Conservation (phyloP, 805 yeast genomes). For the Yamadazyma paraphyllophila region DNA sequence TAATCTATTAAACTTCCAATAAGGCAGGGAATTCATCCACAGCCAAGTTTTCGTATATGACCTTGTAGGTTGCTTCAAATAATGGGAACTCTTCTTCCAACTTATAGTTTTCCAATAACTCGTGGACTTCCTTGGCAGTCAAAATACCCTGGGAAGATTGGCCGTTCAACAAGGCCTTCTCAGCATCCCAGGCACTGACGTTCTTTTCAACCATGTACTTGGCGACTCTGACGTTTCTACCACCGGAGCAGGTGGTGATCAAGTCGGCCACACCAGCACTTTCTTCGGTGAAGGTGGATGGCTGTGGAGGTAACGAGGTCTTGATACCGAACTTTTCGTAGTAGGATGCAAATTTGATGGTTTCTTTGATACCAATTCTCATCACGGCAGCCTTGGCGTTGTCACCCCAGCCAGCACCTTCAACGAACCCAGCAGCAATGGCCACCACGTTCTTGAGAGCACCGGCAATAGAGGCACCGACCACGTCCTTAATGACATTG, state of each 20-base stretch:
- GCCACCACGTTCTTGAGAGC: constrained; percentile 97
- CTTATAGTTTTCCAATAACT: constrained; percentile 57
- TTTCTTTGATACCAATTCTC: constrained; percentile 92
- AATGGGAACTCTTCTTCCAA: constrained; percentile 75
- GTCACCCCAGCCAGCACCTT: constrained; percentile 98
- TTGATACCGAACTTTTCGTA: constrained; percentile 56
- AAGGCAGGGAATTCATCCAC: constrained; percentile 74
- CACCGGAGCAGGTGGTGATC: constrained; percentile 96
- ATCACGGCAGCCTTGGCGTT: constrained; percentile 97
- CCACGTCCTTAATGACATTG: constrained; percentile 85
- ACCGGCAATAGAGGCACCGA: constrained; percentile 95
- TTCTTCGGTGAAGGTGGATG: constrained; percentile 86
- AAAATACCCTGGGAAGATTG: constrained; percentile 95
- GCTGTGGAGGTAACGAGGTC: constrained; percentile 55
- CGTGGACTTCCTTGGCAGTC: constrained; percentile 89
- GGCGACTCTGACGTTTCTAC: constrained; percentile 93
- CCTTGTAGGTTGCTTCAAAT: constrained; percentile 75
- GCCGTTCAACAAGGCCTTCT: constrained; percentile 84
- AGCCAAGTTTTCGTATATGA: constrained; percentile 70
- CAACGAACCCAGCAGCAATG: constrained; percentile 94
- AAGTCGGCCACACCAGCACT: constrained; percentile 98
- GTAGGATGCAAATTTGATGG: constrained; percentile 70
- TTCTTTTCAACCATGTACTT: constrained; percentile 78
- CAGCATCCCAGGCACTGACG: constrained; percentile 76
- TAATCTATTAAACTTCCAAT: constrained; percentile 35